Conservation (phyloP, 2,329 filamentous ascomycete genomes). For the Colletotrichum shisoi region DNA sequence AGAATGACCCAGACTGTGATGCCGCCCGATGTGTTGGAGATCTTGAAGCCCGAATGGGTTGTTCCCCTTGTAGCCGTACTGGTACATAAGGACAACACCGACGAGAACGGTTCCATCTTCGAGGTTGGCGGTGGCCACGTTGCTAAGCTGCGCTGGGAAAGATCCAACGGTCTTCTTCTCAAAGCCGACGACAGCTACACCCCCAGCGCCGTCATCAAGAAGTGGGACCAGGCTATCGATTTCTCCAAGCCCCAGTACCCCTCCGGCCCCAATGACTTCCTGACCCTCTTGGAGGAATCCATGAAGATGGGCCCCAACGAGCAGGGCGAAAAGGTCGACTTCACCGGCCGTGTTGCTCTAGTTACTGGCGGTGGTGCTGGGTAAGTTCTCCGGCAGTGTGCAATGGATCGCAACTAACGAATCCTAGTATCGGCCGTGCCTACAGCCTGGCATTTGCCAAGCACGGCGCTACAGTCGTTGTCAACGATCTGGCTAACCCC, state of each 20-base stretch:
- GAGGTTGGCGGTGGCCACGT: constrained; percentile 92
- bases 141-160: constrained; percentile 95
- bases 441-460: constrained; percentile 90
- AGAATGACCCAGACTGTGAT: constrained; percentile 96
- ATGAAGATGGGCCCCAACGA: constrained; percentile 78
- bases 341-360: constrained; percentile 83
- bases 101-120: constrained; percentile 88
- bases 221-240: constrained; percentile 88
- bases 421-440: constrained; percentile 78
- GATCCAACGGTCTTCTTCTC: constrained; percentile 84
- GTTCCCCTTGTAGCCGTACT: constrained; percentile 90
- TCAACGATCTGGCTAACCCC: constrained; percentile 95
- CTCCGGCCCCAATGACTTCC: constrained; percentile 84
- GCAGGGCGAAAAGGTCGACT: constrained; percentile 76
- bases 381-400: constrained; percentile 50
- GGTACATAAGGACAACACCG: constrained; percentile 82
- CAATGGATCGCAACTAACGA: constrained; percentile 31
- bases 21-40: constrained; percentile 88
- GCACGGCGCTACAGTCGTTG: constrained; percentile 82
- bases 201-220: constrained; percentile 83
- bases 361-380: constrained; percentile 88
- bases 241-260: constrained; percentile 87
- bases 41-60: constrained; percentile 91
- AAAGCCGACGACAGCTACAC: constrained; percentile 90
- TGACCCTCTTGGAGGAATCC: constrained; percentile 83